Evolutionary conservation across 2,329 filamentous ascomycete species (phyloP).

Genomic region (Zasmidium citrigriseum): DNA sequence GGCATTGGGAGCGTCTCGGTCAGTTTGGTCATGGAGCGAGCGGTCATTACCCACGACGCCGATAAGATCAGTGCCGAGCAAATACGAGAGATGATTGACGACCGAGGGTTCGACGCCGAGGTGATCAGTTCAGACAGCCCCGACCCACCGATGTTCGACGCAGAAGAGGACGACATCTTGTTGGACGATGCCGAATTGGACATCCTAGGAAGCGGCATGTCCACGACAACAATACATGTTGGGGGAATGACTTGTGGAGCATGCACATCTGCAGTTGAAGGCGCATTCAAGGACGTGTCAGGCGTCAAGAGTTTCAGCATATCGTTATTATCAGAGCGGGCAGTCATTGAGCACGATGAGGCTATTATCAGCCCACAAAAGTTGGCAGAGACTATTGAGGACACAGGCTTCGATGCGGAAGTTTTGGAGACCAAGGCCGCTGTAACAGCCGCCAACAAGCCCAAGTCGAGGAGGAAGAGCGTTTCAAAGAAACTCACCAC

Average conservation of each 20-base stretch:
- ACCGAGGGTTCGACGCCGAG: constrained; percentile 86
- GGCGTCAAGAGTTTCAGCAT: constrained; percentile 87
- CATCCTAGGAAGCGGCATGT: constrained; percentile 61
- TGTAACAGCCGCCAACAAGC: constrained; percentile 35
- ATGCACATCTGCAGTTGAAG: constrained; percentile 93
- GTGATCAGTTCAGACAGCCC: constrained; percentile 36
- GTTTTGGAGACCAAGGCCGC: constrained; percentile 70
- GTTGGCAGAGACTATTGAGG: constrained; percentile 84
- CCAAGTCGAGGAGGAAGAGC: constrained; percentile 39
- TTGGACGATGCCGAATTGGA: constrained; percentile 22
- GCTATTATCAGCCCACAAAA: constrained; percentile 70
- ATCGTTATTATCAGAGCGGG: constrained; percentile 91
- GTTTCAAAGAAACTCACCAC: constrained; percentile 53
- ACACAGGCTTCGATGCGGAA: constrained; percentile 87
- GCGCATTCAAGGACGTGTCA: constrained; percentile 78
- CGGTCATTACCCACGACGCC: constrained; percentile 87
- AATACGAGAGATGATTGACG: constrained; percentile 83
- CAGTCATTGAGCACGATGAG: constrained; percentile 89
- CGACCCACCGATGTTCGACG: constrained; percentile 24
- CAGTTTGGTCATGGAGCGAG: constrained; percentile 92
- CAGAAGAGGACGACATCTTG: constrained; percentile 17
- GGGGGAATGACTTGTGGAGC: constrained; percentile 88
- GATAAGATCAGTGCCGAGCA: constrained; percentile 70
- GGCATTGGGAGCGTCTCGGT: constrained; percentile 87
- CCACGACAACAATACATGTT: constrained; percentile 86